Base-by-base conservation (phyloP, 164 flowering plant genomes). In the Vitis labrusca region DNA sequence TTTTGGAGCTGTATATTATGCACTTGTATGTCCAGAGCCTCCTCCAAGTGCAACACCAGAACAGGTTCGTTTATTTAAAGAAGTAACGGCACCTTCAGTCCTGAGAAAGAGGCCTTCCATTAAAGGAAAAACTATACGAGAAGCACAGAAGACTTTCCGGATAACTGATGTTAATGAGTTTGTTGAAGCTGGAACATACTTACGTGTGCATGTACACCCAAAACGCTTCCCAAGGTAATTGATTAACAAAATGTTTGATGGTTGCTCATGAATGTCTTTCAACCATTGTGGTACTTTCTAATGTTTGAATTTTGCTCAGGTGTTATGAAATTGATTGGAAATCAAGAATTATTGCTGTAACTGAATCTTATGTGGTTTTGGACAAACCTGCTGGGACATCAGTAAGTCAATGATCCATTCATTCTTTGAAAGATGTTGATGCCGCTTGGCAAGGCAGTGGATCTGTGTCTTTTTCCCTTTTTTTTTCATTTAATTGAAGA, bases 381-480 rank as follows among this genome's bases (percentile, higher is more conserved):
- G 94, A 95, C 80, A 95, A 93, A 85, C 98, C 99, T 68, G 93
- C 98, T 68, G 99, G 97, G 52, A 93, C 94, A 63, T 86, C 97
- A 49, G 99, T 95, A 82, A 67, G 97, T 80, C 63, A 30, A 65
- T 67, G 7, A 51, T 57, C 19, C 50, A 47, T 76, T 54, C 50
- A 14, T 61, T 66, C 67, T 37, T 37, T 37, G 44, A 37, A 37
- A 37, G 44, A 37, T 37, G 44, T 37, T 37, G 44, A 37, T 37
- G 44, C 2, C 44, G 2, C 44, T 37, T 37, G 44, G 44, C 44
- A 37, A 37, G 44, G 44, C 5, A 37, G 44, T 37, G 7, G 7
- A 37, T 3, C 44, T 6, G 0, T 32, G 4, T 32, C 44, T 6
- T 32, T 32, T 32, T 3, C 6, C 44, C 6, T 32, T 32, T 32